phyloP scores from a whole-genome alignment of 108 stramenopile species.

The Skeletonema marinoi region DNA sequence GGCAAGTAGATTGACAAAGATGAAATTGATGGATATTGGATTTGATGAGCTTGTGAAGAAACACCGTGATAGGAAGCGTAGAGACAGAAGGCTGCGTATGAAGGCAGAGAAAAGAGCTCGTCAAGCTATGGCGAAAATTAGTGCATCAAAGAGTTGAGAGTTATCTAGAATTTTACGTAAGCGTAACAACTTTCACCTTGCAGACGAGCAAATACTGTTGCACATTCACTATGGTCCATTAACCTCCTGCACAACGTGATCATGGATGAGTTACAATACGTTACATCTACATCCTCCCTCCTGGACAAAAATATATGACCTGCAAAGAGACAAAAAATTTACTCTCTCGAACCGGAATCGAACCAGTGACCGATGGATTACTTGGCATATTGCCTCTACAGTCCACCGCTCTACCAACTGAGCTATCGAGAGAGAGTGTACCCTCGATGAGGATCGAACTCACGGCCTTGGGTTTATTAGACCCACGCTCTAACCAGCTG shows the following conservation, averaged over 20 bases:
- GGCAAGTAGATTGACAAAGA: constrained; percentile 84
- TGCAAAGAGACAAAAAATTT: not conserved
- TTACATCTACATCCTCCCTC: too few relatives aligned
- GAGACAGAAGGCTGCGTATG: constrained; percentile 78
- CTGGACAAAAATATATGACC: too few relatives aligned
- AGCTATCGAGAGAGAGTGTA: constrained; percentile 18
- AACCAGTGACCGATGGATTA: constrained; percentile 11
- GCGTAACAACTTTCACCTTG: too few relatives aligned
- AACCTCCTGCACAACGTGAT: too few relatives aligned
- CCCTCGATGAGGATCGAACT: constrained; percentile 59
- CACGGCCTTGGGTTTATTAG: constrained; percentile 73
- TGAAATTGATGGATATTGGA: constrained; percentile 90
- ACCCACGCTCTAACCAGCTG: constrained; percentile 67
- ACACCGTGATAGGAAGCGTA: constrained; percentile 79
- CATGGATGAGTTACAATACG: too few relatives aligned
- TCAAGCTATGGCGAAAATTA: constrained; percentile 30
- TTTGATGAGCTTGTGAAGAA: constrained; percentile 91
- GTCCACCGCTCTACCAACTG: constrained; percentile 5
- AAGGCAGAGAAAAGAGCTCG: constrained; percentile 64
- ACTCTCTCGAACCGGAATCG: constrained; percentile 1
- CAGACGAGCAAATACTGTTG: too few relatives aligned
- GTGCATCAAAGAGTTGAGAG: constrained; percentile 1
- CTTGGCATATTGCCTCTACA: not conserved
- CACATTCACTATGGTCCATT: too few relatives aligned
- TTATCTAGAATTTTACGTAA: too few relatives aligned